Evolutionary conservation across 2,329 filamentous ascomycete genomes (phyloP).

Genomic region (Penicillium sp.): DNA sequence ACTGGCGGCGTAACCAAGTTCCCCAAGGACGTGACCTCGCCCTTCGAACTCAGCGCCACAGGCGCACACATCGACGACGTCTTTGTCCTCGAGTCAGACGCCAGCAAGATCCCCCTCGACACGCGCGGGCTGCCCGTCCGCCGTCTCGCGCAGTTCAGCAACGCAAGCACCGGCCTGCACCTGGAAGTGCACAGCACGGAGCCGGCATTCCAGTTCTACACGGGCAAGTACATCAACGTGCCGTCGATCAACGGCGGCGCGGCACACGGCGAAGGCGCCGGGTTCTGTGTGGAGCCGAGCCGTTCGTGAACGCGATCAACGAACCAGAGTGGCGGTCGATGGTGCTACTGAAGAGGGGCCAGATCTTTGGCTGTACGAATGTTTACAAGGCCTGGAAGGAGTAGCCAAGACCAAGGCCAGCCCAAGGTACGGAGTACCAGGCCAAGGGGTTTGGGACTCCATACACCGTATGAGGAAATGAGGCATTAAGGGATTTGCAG

Average conservation of each 20-base stretch:
- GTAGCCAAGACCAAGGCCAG: neutral
- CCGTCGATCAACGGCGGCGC: constrained; percentile 62
- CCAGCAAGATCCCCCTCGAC: constrained; percentile 63
- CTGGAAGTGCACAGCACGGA: constrained; percentile 89
- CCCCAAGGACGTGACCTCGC: constrained; percentile 62
- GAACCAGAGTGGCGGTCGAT: constrained; percentile 76
- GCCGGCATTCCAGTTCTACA: constrained; percentile 97
- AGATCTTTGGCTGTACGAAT: constrained; percentile 77
- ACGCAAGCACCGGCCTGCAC: constrained; percentile 73
- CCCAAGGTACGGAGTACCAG: too few species aligned
- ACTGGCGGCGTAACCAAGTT: constrained; percentile 66
- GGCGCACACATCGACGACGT: constrained; percentile 86
- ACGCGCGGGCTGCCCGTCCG: constrained; percentile 65
- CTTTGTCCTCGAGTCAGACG: constrained; percentile 73
- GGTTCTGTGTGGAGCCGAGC: constrained; percentile 90
- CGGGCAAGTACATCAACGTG: constrained; percentile 80
- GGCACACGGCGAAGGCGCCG: constrained; percentile 68
- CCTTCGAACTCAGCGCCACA: constrained; percentile 71
- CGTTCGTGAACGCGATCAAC: constrained; percentile 90
- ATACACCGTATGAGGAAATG: too few species aligned
- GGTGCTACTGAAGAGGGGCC: constrained; percentile 79
- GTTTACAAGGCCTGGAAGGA: constrained; percentile 84
- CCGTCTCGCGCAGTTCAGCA: constrained; percentile 70
- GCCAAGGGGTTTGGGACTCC: too few species aligned
- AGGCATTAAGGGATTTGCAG: neutral